These are phyloP conservation scores for Erodium moschatum DNA, from an alignment of 441 rosid species.

Conservation along the genomic window DNA sequence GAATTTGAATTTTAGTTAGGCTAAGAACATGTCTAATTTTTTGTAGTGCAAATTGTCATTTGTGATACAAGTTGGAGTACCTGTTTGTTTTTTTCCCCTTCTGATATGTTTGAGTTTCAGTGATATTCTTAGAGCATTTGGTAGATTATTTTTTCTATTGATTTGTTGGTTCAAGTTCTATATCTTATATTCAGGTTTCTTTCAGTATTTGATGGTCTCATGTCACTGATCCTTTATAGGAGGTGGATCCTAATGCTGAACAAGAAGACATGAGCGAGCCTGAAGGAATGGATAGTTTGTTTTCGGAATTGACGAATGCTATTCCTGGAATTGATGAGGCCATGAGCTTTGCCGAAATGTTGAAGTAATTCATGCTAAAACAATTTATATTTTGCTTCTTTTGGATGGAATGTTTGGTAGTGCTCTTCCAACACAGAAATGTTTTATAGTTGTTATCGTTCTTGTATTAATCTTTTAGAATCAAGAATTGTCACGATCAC, in stretches of 20 bases:
- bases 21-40: too few species aligned
- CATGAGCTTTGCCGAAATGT: slow-evolving; percentile 98
- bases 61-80: too few species aligned
- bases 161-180: not conserved
- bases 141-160: not conserved
- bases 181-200: not conserved
- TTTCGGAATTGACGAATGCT: slow-evolving; percentile 88
- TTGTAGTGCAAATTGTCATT: too few species aligned
- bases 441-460: too few species aligned
- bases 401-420: not conserved
- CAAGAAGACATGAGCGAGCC: slow-evolving; percentile 48
- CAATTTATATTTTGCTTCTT: not conserved
- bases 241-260: slow-evolving; percentile 96
- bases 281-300: slow-evolving; percentile 81
- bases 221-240: slow-evolving; percentile 28
- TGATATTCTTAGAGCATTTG: too few species aligned
- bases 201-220: not conserved
- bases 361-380: slow-evolving; percentile 47
- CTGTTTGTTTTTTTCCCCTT: too few species aligned
- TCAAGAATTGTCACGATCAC: too few species aligned
- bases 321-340: slow-evolving; percentile 99
- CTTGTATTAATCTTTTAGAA: too few species aligned
- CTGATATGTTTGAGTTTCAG: too few species aligned
- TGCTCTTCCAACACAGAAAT: not conserved
- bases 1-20: too few species aligned